These are phyloP conservation scores for Rhipidocladum racemiflorum DNA, from an alignment of 176 grass and related monocot genomes.

Conservation along the genomic window DNA sequence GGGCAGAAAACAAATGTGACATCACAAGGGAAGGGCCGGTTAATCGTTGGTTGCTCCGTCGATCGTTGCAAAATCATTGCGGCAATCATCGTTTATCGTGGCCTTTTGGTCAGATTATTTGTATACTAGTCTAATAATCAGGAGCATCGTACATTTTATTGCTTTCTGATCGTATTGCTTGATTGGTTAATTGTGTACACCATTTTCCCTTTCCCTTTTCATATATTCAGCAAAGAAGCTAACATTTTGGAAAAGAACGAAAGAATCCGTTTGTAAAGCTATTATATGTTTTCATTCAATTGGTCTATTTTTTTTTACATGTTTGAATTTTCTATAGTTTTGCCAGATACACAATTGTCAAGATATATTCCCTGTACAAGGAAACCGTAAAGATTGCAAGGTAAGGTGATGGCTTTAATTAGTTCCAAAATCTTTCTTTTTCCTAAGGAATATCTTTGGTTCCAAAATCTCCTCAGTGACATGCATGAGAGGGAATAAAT, in stretches of 20 bases:
- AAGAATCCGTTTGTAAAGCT: constrained; percentile 22
- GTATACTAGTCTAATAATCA: constrained; percentile 11
- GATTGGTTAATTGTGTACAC: constrained; percentile 26
- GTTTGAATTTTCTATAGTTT: neutral
- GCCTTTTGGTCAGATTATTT: constrained; percentile 1
- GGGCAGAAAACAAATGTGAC: constrained; percentile 46
- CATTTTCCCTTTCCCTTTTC: constrained; percentile 7
- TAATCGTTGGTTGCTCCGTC: constrained; percentile 34
- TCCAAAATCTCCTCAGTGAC: constrained; percentile 18
- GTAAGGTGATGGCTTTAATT: constrained; percentile 25
- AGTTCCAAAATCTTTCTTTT: constrained; percentile 34
- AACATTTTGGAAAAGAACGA: constrained; percentile 16
- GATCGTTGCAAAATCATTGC: constrained; percentile 44
- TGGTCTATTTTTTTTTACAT: constrained; percentile 20
- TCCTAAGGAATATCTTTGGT: constrained; percentile 26
- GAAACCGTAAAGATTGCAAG: constrained; percentile 3
- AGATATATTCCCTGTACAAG: constrained; percentile 4
- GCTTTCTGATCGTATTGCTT: constrained; percentile 29
- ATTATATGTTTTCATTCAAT: neutral
- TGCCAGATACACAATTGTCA: neutral
- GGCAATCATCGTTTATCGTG: constrained; percentile 31
- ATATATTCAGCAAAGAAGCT: neutral
- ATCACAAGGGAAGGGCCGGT: constrained; percentile 40
- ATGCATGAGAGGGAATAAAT: constrained; percentile 36
- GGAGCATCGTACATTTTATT: constrained; percentile 21